Base-by-base conservation (phyloP, 2,329 filamentous ascomycete genomes). In the Hortaea sp. region DNA sequence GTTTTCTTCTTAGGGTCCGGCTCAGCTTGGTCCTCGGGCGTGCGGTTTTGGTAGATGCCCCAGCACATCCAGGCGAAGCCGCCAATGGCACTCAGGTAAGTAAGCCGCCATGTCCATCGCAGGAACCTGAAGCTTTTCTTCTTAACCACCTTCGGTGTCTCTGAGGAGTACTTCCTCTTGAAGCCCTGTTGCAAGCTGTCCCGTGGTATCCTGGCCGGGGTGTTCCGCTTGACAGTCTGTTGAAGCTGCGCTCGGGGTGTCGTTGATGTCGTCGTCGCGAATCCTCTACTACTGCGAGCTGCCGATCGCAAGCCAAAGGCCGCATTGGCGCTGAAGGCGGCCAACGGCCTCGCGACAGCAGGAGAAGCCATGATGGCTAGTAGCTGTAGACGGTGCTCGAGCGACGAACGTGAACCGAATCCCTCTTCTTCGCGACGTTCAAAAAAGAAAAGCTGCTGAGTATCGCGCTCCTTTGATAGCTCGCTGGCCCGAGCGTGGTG, bases 1-100 rank as follows among this genome's bases (percentile, higher is more conserved):
- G 89, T 98, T 79, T 98, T 98, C 84, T 97, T 98, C 60, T 64
- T 76, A 46, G 89, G 85, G 68, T 95, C 88, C 12, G 85, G 81
- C 53, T 79, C 73, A 49, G 77, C 71, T 72, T 97, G 92, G 45
- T 89, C 84, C 38, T 76, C 75, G 7, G 90, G 90, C 67, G 94
- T 78, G 59, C 87, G 82, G 65, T 86, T 81, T 43, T 82, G 73
- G 68, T 89, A 95, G 70, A 95, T 84, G 63, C 79, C 78, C 67
- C 92, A 95, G 58, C 77, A 78, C 49, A 89, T 71, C 63, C 83
- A 88, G 54, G 73, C 86, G 38, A 85, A 63, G 48, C 82, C 75
- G 53, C 76, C 85, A 52, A 92, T 66, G 50, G 80, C 67, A 46
- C 85, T 84, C 53, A 95, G 69, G 65, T 90, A 88, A 46, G 84